Evolutionary conservation across 148 eudicot genomes (phyloP).

Genomic region (Silene uniflora): DNA sequence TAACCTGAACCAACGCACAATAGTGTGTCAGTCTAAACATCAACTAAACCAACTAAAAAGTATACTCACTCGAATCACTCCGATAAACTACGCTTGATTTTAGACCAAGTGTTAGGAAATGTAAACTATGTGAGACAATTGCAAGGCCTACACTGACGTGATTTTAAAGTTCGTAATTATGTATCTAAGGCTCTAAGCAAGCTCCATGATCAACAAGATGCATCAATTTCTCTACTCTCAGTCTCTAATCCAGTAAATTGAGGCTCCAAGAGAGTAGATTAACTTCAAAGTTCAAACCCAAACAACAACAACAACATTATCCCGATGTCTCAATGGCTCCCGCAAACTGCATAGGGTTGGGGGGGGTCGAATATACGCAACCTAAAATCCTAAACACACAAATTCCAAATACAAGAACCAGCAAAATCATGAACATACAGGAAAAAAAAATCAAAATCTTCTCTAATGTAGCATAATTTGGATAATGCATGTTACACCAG

Average conservation of each 20-base stretch:
- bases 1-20: conserved; percentile 48
- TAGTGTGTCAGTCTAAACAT: neutral
- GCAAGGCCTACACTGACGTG: no score
- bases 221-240: neutral
- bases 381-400: neutral
- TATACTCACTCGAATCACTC: neutral
- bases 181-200: neutral
- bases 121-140: no score
- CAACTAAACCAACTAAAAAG: neutral
- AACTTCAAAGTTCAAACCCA: no score
- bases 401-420: neutral
- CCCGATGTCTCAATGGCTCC: no score
- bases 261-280: neutral
- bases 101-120: no score
- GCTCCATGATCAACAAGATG: conserved; percentile 1
- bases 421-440: neutral
- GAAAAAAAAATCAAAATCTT: no score
- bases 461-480: conserved; percentile 5
- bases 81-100: neutral
- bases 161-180: no score
- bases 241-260: neutral
- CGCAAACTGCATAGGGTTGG: no score
- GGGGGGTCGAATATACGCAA: no score
- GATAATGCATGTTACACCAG: conserved; percentile 26
- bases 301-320: no score